These are phyloP conservation scores for Papiliotrema flavescens DNA, from an alignment of 1,284 basidiomycete genomes.

Conservation along the genomic window DNA sequence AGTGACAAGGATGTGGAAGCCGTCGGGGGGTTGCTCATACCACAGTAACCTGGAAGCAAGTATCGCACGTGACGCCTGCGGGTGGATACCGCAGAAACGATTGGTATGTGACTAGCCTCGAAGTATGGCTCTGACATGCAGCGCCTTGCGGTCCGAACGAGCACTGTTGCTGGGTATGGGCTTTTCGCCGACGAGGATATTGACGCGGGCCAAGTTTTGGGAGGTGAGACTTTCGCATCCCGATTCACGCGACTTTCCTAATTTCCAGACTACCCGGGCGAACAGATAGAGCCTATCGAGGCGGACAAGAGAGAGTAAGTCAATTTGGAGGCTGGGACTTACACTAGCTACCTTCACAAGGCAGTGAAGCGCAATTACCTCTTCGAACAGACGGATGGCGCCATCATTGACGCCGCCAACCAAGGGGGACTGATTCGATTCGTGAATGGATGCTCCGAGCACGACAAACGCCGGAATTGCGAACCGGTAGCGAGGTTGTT, in stretches of 20 bases:
- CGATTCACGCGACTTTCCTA: background rate
- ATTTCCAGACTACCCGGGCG: constrained; percentile 19
- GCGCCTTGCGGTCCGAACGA: background rate
- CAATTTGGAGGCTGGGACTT: too few species aligned
- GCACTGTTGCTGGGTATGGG: constrained; percentile 18
- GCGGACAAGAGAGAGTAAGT: constrained; percentile 17
- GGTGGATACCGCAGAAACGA: too few species aligned
- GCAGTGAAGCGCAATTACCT: constrained; percentile 12
- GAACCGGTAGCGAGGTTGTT: constrained; percentile 1
- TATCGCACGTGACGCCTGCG: too few species aligned
- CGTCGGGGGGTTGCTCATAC: too few species aligned
- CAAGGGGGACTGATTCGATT: constrained; percentile 14
- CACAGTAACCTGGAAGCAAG: too few species aligned
- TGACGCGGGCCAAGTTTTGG: constrained; percentile 5
- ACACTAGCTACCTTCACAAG: background rate
- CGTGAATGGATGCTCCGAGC: constrained; percentile 11
- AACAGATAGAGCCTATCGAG: constrained; percentile 9
- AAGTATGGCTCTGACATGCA: too few species aligned
- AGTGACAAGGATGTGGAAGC: too few species aligned
- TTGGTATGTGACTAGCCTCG: too few species aligned
- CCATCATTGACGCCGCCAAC: constrained; percentile 13
- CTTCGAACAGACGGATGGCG: constrained; percentile 9
- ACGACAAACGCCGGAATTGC: background rate
- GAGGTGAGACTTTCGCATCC: constrained; percentile 6
- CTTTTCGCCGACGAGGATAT: constrained; percentile 19